These are phyloP conservation scores for Pseudonitzschia multistriata DNA, from an alignment of 108 stramenopile genomes.

Conservation along the genomic window DNA sequence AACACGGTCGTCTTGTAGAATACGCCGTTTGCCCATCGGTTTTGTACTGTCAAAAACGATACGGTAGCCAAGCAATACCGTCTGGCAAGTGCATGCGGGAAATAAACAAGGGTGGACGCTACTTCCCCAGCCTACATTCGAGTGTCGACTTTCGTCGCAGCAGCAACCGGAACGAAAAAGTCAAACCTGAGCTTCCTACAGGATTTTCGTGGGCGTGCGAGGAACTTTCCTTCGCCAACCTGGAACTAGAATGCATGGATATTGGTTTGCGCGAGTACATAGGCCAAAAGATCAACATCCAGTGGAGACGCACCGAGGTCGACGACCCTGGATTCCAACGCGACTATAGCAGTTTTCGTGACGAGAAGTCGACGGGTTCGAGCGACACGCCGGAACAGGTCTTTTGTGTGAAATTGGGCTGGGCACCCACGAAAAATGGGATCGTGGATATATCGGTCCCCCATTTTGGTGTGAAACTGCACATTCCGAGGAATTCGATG, in stretches of 20 bases:
- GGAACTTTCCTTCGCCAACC: slow-evolving; percentile 6
- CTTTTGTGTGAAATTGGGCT: neutral
- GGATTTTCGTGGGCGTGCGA: slow-evolving; percentile 11
- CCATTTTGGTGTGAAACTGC: slow-evolving; percentile 2
- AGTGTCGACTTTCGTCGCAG: neutral
- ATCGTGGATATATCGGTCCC: neutral
- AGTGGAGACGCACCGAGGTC: slow-evolving; percentile 1
- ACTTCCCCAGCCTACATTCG: neutral
- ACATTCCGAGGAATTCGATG: neutral
- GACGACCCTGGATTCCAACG: slow-evolving; percentile 11
- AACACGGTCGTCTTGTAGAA: neutral
- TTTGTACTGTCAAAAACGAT: neutral
- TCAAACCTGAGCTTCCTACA: neutral
- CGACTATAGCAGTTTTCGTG: too few relatives aligned
- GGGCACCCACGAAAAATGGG: neutral
- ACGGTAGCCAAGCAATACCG: neutral
- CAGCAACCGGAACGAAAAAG: neutral
- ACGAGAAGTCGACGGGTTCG: too few relatives aligned
- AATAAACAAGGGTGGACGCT: neutral
- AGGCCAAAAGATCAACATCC: neutral
- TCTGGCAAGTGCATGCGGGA: neutral
- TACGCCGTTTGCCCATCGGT: slow-evolving; percentile 2
- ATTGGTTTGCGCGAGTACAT: neutral
- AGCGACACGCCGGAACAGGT: neutral
- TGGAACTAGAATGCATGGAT: slow-evolving; percentile 8